A percentile compares a stretch with the other conserved stretches of the same genome.
Evolutionary conservation across 306 rosid species (phyloP).

Genomic region (Cicer bijugum): DNA sequence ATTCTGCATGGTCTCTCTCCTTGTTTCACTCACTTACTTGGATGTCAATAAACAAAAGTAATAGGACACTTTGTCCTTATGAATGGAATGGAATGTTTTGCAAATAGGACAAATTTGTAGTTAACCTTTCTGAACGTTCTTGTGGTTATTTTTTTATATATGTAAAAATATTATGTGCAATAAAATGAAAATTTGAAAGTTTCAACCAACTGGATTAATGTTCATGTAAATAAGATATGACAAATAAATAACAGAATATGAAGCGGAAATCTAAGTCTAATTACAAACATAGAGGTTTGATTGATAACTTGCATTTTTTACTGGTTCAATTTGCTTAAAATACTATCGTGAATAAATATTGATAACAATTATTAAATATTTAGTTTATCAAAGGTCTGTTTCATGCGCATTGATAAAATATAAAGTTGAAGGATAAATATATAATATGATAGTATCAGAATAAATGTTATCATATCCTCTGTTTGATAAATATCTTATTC

Average conservation of each 20-base stretch:
- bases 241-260: not conserved
- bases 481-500: too few relatives aligned
- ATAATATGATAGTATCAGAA: too few relatives aligned
- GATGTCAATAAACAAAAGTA: slow-evolving; percentile 41
- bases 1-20: slow-evolving; percentile 24
- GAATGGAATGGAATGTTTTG: slow-evolving; percentile 38
- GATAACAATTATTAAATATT: too few relatives aligned
- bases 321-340: too few relatives aligned
- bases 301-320: too few relatives aligned
- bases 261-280: not conserved
- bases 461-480: too few relatives aligned
- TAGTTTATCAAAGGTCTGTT: too few relatives aligned
- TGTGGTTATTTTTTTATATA: slow-evolving; percentile 10
- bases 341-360: too few relatives aligned
- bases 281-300: too few relatives aligned
- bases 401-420: too few relatives aligned
- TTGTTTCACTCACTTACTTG: slow-evolving; percentile 30
- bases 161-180: slow-evolving; percentile 1
- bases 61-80: slow-evolving; percentile 47
- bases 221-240: not conserved
- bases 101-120: slow-evolving; percentile 8
- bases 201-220: not conserved
- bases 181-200: not conserved
- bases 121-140: slow-evolving; percentile 7
- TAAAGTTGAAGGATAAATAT: too few relatives aligned